Base-by-base conservation (phyloP, 2,329 filamentous ascomycete genomes). In the Monascus ruber region DNA sequence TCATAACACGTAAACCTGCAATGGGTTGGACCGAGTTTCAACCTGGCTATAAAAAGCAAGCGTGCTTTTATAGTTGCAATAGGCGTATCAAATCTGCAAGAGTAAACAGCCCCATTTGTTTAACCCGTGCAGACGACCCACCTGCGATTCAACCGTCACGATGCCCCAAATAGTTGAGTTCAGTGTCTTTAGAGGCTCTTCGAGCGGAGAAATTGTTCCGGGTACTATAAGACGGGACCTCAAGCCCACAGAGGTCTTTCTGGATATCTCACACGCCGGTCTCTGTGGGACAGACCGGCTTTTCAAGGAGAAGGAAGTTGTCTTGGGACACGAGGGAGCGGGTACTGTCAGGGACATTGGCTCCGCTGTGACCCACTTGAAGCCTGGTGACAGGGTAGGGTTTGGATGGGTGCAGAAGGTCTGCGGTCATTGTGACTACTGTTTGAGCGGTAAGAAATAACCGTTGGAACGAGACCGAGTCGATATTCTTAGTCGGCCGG, bases 331-430 rank as follows among this genome's bases (percentile, higher is more conserved):
- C 26, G 48, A 52, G 40, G 48, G 47, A 5, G 44, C 47, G 8
- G 50, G 50, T 8, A 39, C 45, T n/a, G 48, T 51, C 31, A 39
- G 36, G n/a, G 47, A 49, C 35, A 26, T 50, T 25, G 50, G 47
- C 9, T 35, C 31, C 8, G 26, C 42, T 11, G 47, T 47, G 5
- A n/a, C 35, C 3, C 5, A 26, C 8, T 39, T 45, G 34, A 36
- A 37, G 7, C 24, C 38, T 24, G 48, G 47, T 7, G 47, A 50
- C 26, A 45, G 43, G 24, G 48, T 51, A 24, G 49, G 49, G 7
- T 47, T 50, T 38, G 44, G 46, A 24, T 43, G 42, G 43, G 43
- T 44, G 26, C 46, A 48, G 37, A 44, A 39, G 33, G 32, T 46
- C 11, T 50, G 47, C 31, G 39, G 42, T 1, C 33, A 45, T 32